Conservation (phyloP, 495 filamentous ascomycete species). For the Annulohypoxylon maeteangense region DNA sequence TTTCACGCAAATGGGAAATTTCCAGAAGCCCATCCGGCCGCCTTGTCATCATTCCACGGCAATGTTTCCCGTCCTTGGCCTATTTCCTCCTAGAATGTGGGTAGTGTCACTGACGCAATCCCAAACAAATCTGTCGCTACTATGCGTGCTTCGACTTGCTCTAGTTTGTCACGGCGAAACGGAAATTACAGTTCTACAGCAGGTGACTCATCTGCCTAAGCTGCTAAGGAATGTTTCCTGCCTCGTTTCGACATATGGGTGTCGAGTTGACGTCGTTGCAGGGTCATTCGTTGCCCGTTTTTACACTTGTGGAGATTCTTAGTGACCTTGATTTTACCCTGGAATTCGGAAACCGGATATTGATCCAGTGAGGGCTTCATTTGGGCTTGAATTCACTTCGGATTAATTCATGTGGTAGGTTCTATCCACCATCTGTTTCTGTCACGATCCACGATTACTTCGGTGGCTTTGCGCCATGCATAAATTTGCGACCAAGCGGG, state of each 20-base stretch:
- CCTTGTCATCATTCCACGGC: conserved; percentile 27
- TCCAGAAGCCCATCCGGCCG: conserved; percentile 34
- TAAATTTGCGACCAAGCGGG: conserved; percentile 9
- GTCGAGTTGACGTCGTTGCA: neutral
- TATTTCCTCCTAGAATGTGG: conserved; percentile 32
- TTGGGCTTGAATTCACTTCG: conserved; percentile 2
- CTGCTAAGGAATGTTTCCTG: conserved; percentile 16
- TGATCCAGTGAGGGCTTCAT: conserved; percentile 2
- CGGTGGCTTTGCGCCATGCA: conserved; percentile 12
- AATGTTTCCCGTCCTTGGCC: conserved; percentile 12
- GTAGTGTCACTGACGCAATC: conserved; percentile 43
- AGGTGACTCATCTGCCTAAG: conserved; percentile 32
- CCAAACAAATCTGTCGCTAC: conserved; percentile 30
- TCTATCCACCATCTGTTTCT: conserved; percentile 1
- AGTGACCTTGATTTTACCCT: conserved; percentile 2
- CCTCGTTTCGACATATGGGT: conserved; percentile 16
- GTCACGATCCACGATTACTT: neutral
- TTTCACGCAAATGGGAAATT: conserved; percentile 29
- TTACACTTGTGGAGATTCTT: conserved; percentile 4
- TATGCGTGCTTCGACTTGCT: conserved; percentile 4
- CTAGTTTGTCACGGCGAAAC: conserved; percentile 19
- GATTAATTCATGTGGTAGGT: conserved; percentile 16
- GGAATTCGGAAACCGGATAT: conserved; percentile 18
- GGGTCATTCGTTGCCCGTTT: conserved; percentile 9
- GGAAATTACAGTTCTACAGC: conserved; percentile 40